Conservation (phyloP, 2,329 filamentous ascomycete species). For the Beauveria varroae region DNA sequence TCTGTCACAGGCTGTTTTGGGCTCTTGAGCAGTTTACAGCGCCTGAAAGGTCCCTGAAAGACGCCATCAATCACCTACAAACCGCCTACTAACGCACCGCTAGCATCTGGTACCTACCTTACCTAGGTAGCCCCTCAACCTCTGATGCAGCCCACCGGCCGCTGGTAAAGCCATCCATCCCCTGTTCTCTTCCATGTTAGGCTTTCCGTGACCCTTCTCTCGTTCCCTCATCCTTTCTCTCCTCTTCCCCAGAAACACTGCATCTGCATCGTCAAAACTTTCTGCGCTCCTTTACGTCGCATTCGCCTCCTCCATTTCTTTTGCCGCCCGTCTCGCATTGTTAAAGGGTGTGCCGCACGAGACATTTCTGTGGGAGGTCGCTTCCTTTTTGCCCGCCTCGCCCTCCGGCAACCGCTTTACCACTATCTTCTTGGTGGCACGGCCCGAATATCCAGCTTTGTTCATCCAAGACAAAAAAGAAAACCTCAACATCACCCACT, state of each 20-base stretch:
- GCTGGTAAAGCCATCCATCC: too few relatives aligned
- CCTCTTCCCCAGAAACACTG: neutral
- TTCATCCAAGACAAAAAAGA: slow-evolving; percentile 3
- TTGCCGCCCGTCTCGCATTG: neutral
- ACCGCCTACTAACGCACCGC: neutral
- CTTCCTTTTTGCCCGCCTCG: neutral
- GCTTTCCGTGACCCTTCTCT: neutral
- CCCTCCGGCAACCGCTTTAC: neutral
- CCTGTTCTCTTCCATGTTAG: too few relatives aligned
- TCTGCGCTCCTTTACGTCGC: neutral
- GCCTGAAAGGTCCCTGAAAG: neutral
- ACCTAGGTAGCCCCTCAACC: neutral
- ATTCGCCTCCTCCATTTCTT: neutral
- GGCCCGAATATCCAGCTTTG: neutral
- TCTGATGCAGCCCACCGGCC: neutral
- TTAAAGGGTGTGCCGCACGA: neutral
- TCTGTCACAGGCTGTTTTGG: too few relatives aligned
- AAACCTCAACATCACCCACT: slow-evolving; percentile 1
- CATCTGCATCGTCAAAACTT: neutral
- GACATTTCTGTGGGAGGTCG: slow-evolving; percentile 1
- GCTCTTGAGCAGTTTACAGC: neutral
- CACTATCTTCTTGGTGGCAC: neutral
- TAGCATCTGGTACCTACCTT: too few relatives aligned
- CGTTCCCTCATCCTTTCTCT: neutral
- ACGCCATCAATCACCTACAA: neutral